Evolutionary conservation across 2,329 filamentous ascomycete genomes (phyloP).

Genomic region (Didymella glomerata): DNA sequence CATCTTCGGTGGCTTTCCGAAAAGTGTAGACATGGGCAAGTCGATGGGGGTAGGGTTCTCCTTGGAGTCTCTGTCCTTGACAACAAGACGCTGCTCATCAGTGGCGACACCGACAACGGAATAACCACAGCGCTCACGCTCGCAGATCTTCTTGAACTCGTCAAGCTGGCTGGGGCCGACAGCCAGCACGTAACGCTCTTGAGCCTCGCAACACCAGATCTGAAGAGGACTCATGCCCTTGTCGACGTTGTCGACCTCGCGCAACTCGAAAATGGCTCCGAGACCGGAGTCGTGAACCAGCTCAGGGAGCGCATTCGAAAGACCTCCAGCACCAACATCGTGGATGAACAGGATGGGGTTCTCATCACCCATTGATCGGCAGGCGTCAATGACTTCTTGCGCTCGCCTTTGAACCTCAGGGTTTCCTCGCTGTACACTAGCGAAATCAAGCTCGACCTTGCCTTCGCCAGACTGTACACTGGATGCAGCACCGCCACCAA

Average conservation of each 20-base stretch:
- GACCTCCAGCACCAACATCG: slow-evolving; percentile 92
- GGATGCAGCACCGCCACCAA: slow-evolving; percentile 94
- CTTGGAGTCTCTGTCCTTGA: slow-evolving; percentile 81
- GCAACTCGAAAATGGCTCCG: slow-evolving; percentile 91
- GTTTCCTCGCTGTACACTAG: slow-evolving; percentile 95
- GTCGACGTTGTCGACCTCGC: slow-evolving; percentile 90
- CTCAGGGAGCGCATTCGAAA: slow-evolving; percentile 85
- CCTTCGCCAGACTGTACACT: slow-evolving; percentile 88
- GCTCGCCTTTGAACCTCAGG: slow-evolving; percentile 94
- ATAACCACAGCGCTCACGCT: slow-evolving; percentile 88
- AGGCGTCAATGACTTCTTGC: slow-evolving; percentile 98
- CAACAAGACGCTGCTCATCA: slow-evolving; percentile 75
- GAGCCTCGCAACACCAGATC: slow-evolving; percentile 97
- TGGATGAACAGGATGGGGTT: slow-evolving; percentile 98
- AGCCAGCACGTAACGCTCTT: slow-evolving; percentile 93
- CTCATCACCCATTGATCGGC: slow-evolving; percentile 79
- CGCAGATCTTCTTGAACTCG: slow-evolving; percentile 71
- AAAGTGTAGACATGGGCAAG: slow-evolving; percentile 85
- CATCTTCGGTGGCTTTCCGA: slow-evolving; percentile 86
- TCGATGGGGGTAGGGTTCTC: slow-evolving; percentile 83
- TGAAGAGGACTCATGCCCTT: slow-evolving; percentile 92
- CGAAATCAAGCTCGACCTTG: slow-evolving; percentile 92
- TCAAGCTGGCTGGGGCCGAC: slow-evolving; percentile 84
- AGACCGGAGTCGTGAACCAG: slow-evolving; percentile 90
- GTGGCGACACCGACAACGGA: slow-evolving; percentile 87